Conservation (phyloP, 352 stramenopile genomes). For the Pythium scleroteichum region DNA sequence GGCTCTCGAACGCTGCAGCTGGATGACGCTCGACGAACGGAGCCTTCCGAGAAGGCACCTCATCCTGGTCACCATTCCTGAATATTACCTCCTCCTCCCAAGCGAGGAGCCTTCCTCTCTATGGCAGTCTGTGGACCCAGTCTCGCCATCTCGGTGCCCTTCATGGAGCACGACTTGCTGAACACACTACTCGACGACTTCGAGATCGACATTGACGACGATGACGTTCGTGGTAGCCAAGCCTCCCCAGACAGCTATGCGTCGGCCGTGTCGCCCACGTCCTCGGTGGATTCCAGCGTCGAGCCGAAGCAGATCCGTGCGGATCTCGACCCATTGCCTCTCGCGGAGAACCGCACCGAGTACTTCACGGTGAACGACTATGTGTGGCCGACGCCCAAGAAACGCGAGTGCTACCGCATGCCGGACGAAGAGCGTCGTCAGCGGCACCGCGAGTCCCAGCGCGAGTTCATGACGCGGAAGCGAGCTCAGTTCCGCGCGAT, state of each 20-base stretch:
- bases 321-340: conserved; percentile 21
- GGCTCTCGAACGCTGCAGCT: background rate
- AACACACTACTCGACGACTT: conserved; percentile 19
- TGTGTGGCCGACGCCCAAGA: conserved; percentile 21
- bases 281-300: background rate
- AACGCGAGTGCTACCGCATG: conserved; percentile 22
- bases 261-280: background rate
- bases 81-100: background rate
- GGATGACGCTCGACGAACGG: background rate
- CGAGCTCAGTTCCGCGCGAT: conserved; percentile 20
- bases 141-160: conserved; percentile 14
- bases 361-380: conserved; percentile 31
- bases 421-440: conserved; percentile 24
- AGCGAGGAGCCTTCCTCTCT: background rate
- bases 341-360: conserved; percentile 8
- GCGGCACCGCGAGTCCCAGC: conserved; percentile 26
- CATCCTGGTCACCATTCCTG: background rate
- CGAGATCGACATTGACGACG: conserved; percentile 14
- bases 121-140: conserved; percentile 12
- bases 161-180: conserved; percentile 18
- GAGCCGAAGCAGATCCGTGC: conserved; percentile 14
- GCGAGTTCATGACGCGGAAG: conserved; percentile 30
- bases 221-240: background rate
- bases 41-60: background rate
- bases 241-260: background rate